Evolutionary conservation across 1,284 basidiomycete species (phyloP).

Genomic region (Mycena citricolor): DNA sequence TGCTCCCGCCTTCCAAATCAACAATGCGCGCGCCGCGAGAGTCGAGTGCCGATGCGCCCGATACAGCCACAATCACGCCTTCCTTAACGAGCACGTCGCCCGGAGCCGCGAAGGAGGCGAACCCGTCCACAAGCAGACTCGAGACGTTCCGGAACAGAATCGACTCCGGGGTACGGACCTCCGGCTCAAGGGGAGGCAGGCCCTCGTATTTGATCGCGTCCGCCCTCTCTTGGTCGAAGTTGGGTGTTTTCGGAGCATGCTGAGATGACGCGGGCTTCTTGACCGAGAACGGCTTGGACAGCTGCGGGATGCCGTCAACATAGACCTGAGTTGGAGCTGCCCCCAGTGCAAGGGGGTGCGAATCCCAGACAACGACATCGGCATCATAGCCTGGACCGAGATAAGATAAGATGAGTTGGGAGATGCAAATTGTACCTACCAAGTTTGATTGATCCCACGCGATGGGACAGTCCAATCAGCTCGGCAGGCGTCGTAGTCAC

Average conservation of each 20-base stretch:
- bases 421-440: background rate
- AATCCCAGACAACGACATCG: constrained; percentile 34
- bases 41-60: constrained; percentile 7
- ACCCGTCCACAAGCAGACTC: too few relatives aligned
- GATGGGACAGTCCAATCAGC: constrained; percentile 62
- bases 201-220: constrained; percentile 47
- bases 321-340: constrained; percentile 59
- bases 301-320: constrained; percentile 54
- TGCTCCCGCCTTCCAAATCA: constrained; percentile 12
- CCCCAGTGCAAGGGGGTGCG: constrained; percentile 62
- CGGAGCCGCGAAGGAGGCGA: too few relatives aligned
- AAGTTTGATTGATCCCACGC: constrained; percentile 59
- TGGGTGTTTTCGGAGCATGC: constrained; percentile 40
- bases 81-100: constrained; percentile 14
- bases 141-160: too few relatives aligned
- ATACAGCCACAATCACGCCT: constrained; percentile 10
- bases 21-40: constrained; percentile 1
- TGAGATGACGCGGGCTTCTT: constrained; percentile 42
- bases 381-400: constrained; percentile 32
- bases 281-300: constrained; percentile 30
- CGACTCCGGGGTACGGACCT: background rate
- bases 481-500: constrained; percentile 66
- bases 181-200: constrained; percentile 44
- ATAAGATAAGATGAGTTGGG: constrained; percentile 10
- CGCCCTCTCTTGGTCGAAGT: constrained; percentile 44